Evolutionary conservation across 2,329 filamentous ascomycete species (phyloP).

Genomic region (Trichoderma polysporum): DNA sequence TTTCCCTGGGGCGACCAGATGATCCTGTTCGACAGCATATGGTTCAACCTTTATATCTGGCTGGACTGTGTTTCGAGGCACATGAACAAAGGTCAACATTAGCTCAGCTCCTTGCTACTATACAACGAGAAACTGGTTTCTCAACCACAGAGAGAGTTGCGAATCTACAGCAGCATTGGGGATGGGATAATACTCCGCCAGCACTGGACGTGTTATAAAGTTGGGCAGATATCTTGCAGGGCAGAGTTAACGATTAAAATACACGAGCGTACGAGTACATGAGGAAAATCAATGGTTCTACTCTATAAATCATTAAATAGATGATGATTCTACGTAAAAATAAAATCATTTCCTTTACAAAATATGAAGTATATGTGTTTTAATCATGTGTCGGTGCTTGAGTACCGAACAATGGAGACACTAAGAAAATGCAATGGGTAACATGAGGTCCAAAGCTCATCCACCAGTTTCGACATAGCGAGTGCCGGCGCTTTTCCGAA

Average conservation of each 20-base stretch:
- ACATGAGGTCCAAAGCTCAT: background rate
- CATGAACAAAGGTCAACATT: constrained; percentile 18
- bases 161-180: constrained; percentile 6
- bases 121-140: constrained; percentile 17
- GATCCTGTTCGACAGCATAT: constrained; percentile 19
- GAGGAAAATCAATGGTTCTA: background rate
- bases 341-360: background rate
- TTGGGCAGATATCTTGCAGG: background rate
- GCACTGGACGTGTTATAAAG: background rate
- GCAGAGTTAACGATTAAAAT: background rate
- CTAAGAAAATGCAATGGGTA: background rate
- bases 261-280: background rate
- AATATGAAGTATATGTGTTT: too few species aligned
- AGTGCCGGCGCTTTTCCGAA: background rate
- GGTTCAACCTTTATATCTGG: constrained; percentile 20
- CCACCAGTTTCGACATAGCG: background rate
- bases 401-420: background rate
- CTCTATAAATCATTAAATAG: background rate
- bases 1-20: constrained; percentile 18
- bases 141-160: constrained; percentile 18
- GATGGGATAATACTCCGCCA: constrained; percentile 5
- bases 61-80: constrained; percentile 21
- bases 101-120: constrained; percentile 11
- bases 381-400: background rate
- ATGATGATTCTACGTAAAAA: background rate